Base-by-base conservation (phyloP, 164 flowering plant species). In the Vitis vinifera region DNA sequence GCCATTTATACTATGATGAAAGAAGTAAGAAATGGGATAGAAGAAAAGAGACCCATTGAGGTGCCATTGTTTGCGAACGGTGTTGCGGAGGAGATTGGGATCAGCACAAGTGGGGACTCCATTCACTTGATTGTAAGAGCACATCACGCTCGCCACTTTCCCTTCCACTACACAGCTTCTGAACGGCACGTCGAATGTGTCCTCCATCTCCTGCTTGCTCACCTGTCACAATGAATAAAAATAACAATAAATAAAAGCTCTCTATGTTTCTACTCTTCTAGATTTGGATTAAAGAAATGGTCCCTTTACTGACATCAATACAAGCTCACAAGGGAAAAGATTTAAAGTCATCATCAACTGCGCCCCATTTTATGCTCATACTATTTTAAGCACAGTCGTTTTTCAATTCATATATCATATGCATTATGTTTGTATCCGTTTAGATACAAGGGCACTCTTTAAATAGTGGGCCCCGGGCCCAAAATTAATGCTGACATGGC, bases 51-150 rank as follows among this genome's bases (percentile, higher is more conserved):
- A 92, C 94, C 97, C 98, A 57, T 94, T 81, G 68, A 94, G 97
- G 2, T 80, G 68, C 99, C 99, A 92, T 10, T 73, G 71, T 0
- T 82, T 84, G 3, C 99, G 86, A 12, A 93, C 75, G 23, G 91
- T 89, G 47, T 68, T 71, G 30, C 66, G 67, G 6, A 94, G 91
- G 60, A 95, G 93, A 9, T 76, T 74, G 1, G 89, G 88, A 63
- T 95, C 97, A n/a, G 99, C 99, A 60, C 99, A 95, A 8, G 97
- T 89, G 9, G 99, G 99, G 50, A 91, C 69, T 0, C 99, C 97
- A 37, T 95, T 95, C 67, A 95, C 97, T 60, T 89, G 91, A 62
- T 95, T 93, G 77, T 93, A 95, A 10, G 98, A 89, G 77, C 99
- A 94, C 99, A 92, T 94, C 0, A 94, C 92, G 68, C 98, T 90